A percentile compares a stretch with the other conserved stretches of the same genome.
These are phyloP conservation scores for Cryptococcus deneoformans DNA, from an alignment of 1,284 basidiomycete species.

Conservation along the genomic window DNA sequence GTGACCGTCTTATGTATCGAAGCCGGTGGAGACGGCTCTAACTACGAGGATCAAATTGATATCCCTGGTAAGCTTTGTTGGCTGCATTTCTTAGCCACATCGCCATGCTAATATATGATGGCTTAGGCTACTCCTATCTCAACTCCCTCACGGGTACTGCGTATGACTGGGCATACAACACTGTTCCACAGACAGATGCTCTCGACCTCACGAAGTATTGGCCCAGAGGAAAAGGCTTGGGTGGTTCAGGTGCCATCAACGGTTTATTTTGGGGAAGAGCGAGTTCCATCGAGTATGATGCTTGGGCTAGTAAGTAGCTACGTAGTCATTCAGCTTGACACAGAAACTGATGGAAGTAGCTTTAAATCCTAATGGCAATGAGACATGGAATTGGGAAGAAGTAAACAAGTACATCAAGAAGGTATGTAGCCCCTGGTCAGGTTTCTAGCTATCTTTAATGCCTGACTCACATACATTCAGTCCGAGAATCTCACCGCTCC, in stretches of 20 bases:
- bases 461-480: slow-evolving; percentile 14
- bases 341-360: slow-evolving; percentile 11
- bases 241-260: slow-evolving; percentile 67
- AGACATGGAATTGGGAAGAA: slow-evolving; percentile 47
- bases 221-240: slow-evolving; percentile 66
- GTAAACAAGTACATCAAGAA: slow-evolving; percentile 48
- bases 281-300: slow-evolving; percentile 48
- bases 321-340: background rate
- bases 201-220: slow-evolving; percentile 45
- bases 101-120: background rate
- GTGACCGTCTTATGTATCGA: slow-evolving; percentile 70
- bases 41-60: slow-evolving; percentile 51
- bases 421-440: slow-evolving; percentile 11
- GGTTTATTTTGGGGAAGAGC: slow-evolving; percentile 61
- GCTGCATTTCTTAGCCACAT: background rate
- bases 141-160: slow-evolving; percentile 48
- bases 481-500: slow-evolving; percentile 53
- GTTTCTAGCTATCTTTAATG: slow-evolving; percentile 47
- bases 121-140: slow-evolving; percentile 42
- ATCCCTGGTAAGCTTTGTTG: slow-evolving; percentile 47
- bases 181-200: slow-evolving; percentile 53
- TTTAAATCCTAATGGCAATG: slow-evolving; percentile 39
- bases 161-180: slow-evolving; percentile 65
- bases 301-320: slow-evolving; percentile 45
- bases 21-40: slow-evolving; percentile 62